A percentile compares a stretch with the other conserved stretches of the same genome.
Evolutionary conservation across 352 stramenopile genomes (phyloP).

Genomic region (Pythium periplocum): DNA sequence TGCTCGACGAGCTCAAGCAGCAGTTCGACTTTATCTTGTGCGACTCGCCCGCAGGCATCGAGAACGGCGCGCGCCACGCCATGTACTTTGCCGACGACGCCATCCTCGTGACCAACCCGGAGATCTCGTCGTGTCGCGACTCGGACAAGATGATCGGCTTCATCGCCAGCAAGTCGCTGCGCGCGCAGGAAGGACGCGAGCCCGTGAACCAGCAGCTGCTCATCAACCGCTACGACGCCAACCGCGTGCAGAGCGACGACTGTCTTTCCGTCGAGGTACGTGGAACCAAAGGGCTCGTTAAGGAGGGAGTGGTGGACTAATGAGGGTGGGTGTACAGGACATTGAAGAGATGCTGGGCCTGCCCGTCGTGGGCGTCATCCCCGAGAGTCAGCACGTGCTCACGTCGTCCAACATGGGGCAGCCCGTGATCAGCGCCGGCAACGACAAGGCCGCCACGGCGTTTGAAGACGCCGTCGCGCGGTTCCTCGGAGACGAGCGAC

Average conservation of each 20-base stretch:
- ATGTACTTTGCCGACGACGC: slow-evolving; percentile 94
- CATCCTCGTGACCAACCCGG: slow-evolving; percentile 92
- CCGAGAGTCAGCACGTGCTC: slow-evolving; percentile 86
- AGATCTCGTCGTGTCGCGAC: slow-evolving; percentile 90
- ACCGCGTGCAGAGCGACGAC: slow-evolving; percentile 86
- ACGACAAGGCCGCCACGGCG: slow-evolving; percentile 66
- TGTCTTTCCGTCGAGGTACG: slow-evolving; percentile 80
- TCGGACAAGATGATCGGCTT: slow-evolving; percentile 96
- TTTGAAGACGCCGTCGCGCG: slow-evolving; percentile 89
- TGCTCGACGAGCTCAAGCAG: slow-evolving; percentile 77
- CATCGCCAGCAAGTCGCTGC: slow-evolving; percentile 85
- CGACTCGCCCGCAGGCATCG: slow-evolving; percentile 88
- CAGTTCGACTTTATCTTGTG: slow-evolving; percentile 90
- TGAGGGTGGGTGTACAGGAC: slow-evolving; percentile 29
- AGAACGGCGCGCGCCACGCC: slow-evolving; percentile 84
- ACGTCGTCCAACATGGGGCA: slow-evolving; percentile 92
- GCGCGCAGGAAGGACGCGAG: slow-evolving; percentile 69
- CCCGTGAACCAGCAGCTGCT: slow-evolving; percentile 82
- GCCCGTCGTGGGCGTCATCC: slow-evolving; percentile 87
- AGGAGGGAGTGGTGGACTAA: not conserved
- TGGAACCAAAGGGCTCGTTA: not conserved
- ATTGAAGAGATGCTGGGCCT: slow-evolving; percentile 92
- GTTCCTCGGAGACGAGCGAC: slow-evolving; percentile 84
- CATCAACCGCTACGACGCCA: slow-evolving; percentile 90
- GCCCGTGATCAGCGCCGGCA: slow-evolving; percentile 81